A percentile compares a stretch with the other conserved stretches of the same genome.
Evolutionary conservation across 495 filamentous ascomycete genomes (phyloP).

Genomic region (Penicillium paradoxum): DNA sequence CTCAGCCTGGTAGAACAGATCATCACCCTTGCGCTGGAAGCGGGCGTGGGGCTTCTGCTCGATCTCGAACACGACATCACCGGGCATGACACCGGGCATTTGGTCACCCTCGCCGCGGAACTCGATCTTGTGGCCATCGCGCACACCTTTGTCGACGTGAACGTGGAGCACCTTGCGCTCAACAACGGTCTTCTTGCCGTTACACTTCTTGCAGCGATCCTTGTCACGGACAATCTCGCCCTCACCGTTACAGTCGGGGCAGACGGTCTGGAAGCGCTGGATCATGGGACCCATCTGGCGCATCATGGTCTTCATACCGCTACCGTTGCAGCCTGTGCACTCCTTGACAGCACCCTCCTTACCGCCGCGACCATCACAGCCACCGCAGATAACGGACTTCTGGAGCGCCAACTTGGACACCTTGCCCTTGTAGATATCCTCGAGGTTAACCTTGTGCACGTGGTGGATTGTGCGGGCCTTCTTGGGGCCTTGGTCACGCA

Average conservation of each 20-base stretch:
- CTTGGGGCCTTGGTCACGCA: constrained; percentile 78
- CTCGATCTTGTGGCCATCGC: constrained; percentile 89
- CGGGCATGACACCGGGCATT: constrained; percentile 83
- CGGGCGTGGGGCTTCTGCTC: constrained; percentile 94
- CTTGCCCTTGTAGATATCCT: constrained; percentile 98
- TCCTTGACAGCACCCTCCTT: constrained; percentile 95
- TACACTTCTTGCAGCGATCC: constrained; percentile 91
- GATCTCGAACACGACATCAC: constrained; percentile 96
- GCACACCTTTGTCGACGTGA: constrained; percentile 91
- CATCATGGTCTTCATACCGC: constrained; percentile 99
- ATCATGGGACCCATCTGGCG: constrained; percentile 99
- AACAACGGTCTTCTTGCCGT: constrained; percentile 93
- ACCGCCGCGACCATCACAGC: constrained; percentile 92
- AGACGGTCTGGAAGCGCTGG: constrained; percentile 98
- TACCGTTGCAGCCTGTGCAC: constrained; percentile 84
- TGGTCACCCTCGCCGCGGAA: constrained; percentile 97
- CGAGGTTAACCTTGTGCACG: constrained; percentile 93
- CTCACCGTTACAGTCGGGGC: constrained; percentile 95
- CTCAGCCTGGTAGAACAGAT: constrained; percentile 91
- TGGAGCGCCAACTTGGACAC: constrained; percentile 95
- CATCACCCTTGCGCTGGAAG: constrained; percentile 94
- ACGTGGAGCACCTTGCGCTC: constrained; percentile 98
- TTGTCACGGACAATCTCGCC: constrained; percentile 94
- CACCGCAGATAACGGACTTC: constrained; percentile 93
- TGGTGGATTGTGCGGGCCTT: constrained; percentile 96